Evolutionary conservation across 225 moss, liverwort and hornwort genomes (phyloP).

Genomic region (Climacium dendroides): DNA sequence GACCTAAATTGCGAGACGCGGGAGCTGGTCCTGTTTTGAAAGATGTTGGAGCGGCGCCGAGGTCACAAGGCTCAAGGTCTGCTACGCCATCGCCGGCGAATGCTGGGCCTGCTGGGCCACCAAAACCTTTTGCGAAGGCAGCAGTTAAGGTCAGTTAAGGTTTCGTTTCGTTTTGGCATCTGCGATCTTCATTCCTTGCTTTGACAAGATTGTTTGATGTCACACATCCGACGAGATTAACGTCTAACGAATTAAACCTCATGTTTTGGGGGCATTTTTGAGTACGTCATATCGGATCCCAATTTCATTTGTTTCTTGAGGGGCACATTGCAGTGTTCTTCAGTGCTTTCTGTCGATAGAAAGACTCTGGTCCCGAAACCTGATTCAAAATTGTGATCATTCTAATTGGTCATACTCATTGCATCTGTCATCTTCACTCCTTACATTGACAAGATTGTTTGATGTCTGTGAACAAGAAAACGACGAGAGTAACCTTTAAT

Average conservation of each 20-base stretch:
- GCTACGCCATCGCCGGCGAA: conserved; percentile 14
- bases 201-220: neutral
- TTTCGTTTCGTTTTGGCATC: neutral
- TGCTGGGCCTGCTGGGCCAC: conserved; percentile 34
- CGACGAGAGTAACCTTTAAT: neutral
- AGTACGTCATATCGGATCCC: too few relatives aligned
- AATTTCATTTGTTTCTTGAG: too few relatives aligned
- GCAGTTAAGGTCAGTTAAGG: conserved; percentile 3
- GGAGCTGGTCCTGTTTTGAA: conserved; percentile 48
- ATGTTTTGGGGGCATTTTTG: neutral
- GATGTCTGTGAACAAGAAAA: neutral
- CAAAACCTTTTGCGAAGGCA: conserved; percentile 60
- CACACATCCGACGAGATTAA: neutral
- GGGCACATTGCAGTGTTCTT: too few relatives aligned
- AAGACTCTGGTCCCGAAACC: too few relatives aligned
- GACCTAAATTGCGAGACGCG: conserved; percentile 56
- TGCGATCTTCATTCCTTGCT: neutral
- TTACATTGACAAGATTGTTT: neutral
- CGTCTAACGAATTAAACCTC: neutral
- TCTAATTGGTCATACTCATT: too few relatives aligned
- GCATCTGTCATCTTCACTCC: neutral
- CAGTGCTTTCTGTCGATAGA: too few relatives aligned
- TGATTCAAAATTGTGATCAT: too few relatives aligned
- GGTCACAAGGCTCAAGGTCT: conserved; percentile 23
- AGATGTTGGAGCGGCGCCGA: conserved; percentile 41